A percentile compares a stretch with the other conserved stretches of the same genome.
phyloP scores from a whole-genome alignment of 1,284 basidiomycete genomes.

The Ceratobasidium papillatum region DNA sequence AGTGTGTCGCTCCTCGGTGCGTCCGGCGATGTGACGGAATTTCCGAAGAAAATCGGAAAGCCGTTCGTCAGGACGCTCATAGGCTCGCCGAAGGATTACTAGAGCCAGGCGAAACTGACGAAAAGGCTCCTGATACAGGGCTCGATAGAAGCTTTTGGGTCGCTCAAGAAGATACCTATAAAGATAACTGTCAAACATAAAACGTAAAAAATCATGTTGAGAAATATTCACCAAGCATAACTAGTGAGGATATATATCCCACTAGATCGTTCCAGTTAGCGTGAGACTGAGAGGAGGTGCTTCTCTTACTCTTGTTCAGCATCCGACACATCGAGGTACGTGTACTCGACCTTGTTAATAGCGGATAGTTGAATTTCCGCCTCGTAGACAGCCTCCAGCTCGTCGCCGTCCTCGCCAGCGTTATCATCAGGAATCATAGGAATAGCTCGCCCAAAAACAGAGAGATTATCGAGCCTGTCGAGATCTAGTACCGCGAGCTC shows the following conservation, averaged over 20 bases:
- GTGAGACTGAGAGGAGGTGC: not conserved
- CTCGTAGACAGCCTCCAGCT: not conserved
- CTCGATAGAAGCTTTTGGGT: not conserved
- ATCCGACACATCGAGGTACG: slow-evolving; percentile 22
- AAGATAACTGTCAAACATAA: not conserved
- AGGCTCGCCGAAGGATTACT: not conserved
- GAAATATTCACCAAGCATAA: slow-evolving; percentile 14
- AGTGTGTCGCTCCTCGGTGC: slow-evolving; percentile 13
- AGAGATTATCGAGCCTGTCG: not conserved
- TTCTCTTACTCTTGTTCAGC: slow-evolving; percentile 16
- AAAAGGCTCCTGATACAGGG: slow-evolving; percentile 7
- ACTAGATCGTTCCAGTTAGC: not conserved
- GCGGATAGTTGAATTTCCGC: slow-evolving; percentile 10
- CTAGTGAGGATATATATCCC: slow-evolving; percentile 26
- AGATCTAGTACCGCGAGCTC: not conserved
- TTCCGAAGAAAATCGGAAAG: not conserved
- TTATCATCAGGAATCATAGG: slow-evolving; percentile 28
- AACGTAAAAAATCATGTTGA: not conserved
- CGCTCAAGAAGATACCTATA: slow-evolving; percentile 23
- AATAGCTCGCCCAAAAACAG: slow-evolving; percentile 12
- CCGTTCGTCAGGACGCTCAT: slow-evolving; percentile 15
- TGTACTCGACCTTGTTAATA: slow-evolving; percentile 11
- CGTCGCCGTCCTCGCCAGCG: not conserved
- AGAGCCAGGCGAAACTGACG: slow-evolving; percentile 26
- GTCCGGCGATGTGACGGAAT: slow-evolving; percentile 12